Evolutionary conservation across 345 rosid genomes (phyloP).

Genomic region (Gossypium stocksii): DNA sequence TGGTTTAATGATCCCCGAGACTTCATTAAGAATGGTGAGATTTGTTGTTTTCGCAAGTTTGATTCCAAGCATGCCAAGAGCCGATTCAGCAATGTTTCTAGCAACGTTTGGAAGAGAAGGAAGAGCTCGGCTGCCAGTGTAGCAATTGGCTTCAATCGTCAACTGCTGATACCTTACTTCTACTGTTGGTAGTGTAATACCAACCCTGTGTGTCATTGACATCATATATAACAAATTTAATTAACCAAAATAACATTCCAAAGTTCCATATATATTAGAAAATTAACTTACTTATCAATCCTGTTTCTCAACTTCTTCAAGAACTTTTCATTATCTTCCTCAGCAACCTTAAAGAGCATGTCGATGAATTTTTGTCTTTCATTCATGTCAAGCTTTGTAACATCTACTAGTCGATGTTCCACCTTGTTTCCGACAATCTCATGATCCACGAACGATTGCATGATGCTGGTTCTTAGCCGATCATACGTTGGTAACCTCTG

Average conservation of each 20-base stretch:
- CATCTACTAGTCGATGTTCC: constrained; percentile 53
- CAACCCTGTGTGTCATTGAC: constrained; percentile 45
- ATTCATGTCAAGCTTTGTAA: constrained; percentile 56
- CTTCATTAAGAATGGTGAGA: constrained; percentile 75
- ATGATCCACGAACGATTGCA: constrained; percentile 40
- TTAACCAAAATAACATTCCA: too few relatives aligned
- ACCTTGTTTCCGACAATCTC: constrained; percentile 30
- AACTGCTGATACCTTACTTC: constrained; percentile 72
- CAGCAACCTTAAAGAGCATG: constrained; percentile 64
- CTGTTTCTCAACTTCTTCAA: constrained; percentile 66
- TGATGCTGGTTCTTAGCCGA: constrained; percentile 68
- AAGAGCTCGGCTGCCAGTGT: constrained; percentile 80
- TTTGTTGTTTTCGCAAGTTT: constrained; percentile 55
- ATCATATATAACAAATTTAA: too few relatives aligned
- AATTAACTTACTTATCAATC: constrained; percentile 53
- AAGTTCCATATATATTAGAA: too few relatives aligned
- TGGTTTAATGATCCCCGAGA: constrained; percentile 69
- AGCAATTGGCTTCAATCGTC: constrained; percentile 65
- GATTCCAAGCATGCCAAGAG: constrained; percentile 49
- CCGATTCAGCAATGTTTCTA: constrained; percentile 63
- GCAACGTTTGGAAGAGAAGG: constrained; percentile 74
- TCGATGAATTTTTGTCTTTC: constrained; percentile 75
- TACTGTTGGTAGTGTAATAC: constrained; percentile 68
- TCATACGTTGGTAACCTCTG: constrained; percentile 85
- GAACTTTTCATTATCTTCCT: constrained; percentile 82